Base-by-base conservation (phyloP, 768 basidiomycete genomes). In the Cytidiella melzeri region DNA sequence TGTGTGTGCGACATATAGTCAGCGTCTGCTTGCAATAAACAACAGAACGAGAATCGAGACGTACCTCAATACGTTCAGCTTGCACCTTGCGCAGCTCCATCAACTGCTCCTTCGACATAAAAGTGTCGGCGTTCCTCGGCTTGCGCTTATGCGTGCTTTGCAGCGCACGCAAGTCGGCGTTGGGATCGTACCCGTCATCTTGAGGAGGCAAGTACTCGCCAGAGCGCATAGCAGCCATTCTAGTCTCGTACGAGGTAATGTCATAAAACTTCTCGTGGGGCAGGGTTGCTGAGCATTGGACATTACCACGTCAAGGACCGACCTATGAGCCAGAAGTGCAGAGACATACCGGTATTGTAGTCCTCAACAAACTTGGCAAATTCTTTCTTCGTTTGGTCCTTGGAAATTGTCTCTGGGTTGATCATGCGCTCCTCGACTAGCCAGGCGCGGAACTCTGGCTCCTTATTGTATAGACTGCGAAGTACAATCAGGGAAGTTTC, bases 231-330 rank as follows among this genome's bases (percentile, higher is more conserved):
- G 89, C 81, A 30, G 78, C 66, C 93, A 95, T 95, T 41, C 90
- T 83, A 19, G 73, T 73, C 52, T 93, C 90, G 63, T 92, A 92
- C 4, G 79, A 76, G 47, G 81, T 82, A 78, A 94, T 91, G 61
- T 93, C 80, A 65, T 95, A 95, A 66, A 93, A 96, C 64, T 96
- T 96, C 64, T 94, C 92, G 59, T 95, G 87, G 9, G 93, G 90
- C 2, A 96, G 74, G 3, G 93, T 96, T 12, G 92, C 92, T 92
- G 26, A 19, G 19, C 43, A 46, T 18, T 13, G 1, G 27, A 20
- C n/a, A 18, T 23, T 42, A n/a, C n/a, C n/a, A 49, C 53, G 39
- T 42, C 21, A 6, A 34, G 49, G 18, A 45, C 7, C 27, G 41
- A 34, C 38, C 34, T 42, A 25, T n/a, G 40, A 41, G 23, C 45